Percentiles rank a stretch among this genome's conserved stretches.
Evolutionary conservation across 495 filamentous ascomycete species (phyloP).

Genomic region (Melanomma pulvis-pyrius): DNA sequence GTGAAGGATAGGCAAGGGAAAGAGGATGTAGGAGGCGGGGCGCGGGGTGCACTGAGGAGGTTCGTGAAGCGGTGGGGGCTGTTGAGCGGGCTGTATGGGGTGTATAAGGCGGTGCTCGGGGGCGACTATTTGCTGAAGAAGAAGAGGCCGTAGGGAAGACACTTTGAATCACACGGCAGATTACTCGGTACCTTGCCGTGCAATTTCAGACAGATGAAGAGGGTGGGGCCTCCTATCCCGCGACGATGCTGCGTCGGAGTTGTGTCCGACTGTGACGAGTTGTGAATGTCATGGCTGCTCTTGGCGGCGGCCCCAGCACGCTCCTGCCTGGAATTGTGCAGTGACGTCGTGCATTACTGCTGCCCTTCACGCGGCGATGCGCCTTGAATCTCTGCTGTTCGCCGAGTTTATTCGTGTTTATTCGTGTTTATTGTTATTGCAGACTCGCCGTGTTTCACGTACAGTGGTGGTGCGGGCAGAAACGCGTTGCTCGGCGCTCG

Average conservation of each 20-base stretch:
- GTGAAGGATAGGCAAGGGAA: conserved; percentile 40
- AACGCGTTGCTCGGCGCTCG: conserved; percentile 8
- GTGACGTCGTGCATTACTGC: neutral
- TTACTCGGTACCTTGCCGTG: too few relatives aligned
- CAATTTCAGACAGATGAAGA: too few relatives aligned
- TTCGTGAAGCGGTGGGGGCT: neutral
- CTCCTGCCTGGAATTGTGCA: neutral
- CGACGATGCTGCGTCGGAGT: neutral
- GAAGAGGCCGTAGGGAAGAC: neutral
- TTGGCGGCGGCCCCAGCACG: neutral
- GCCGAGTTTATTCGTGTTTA: too few relatives aligned
- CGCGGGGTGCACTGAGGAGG: conserved; percentile 3
- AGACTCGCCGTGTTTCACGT: neutral
- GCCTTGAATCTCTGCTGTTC: neutral
- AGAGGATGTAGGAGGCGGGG: neutral
- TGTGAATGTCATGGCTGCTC: neutral
- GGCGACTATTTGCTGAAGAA: conserved; percentile 20
- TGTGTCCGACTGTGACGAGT: neutral
- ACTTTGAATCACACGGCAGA: too few relatives aligned
- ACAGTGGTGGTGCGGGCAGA: neutral
- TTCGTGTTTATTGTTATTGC: neutral
- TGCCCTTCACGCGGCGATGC: neutral
- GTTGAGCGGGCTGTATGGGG: conserved; percentile 25
- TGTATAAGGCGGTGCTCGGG: conserved; percentile 12
- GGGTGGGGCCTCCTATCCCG: too few relatives aligned